Percentiles rank a stretch among this genome's conserved stretches.
Evolutionary conservation across 345 rosid genomes (phyloP).

Genomic region (Aquilaria malaccensis): DNA sequence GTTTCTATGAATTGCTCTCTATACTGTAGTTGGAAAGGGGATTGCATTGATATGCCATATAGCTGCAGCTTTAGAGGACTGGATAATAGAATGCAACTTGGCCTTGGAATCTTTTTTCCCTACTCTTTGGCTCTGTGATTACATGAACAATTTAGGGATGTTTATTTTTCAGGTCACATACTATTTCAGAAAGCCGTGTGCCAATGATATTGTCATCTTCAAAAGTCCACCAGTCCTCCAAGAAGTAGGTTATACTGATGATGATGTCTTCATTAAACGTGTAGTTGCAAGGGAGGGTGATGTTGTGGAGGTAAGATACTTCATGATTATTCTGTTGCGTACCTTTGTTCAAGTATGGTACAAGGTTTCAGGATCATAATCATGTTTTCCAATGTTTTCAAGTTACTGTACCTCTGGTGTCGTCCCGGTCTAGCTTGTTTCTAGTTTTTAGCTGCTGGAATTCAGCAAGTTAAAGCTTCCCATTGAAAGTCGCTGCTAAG

Average conservation of each 20-base stretch:
- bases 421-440: not conserved
- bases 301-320: slow-evolving; percentile 63
- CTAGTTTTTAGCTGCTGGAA: not conserved
- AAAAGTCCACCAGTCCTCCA: slow-evolving; percentile 95
- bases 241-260: slow-evolving; percentile 86
- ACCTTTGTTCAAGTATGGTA: too few species aligned
- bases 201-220: slow-evolving; percentile 88
- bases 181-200: slow-evolving; percentile 90
- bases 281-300: slow-evolving; percentile 93
- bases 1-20: too few species aligned
- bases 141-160: slow-evolving; percentile 1
- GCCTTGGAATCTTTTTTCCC: not conserved
- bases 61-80: not conserved
- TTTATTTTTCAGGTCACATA: slow-evolving; percentile 56
- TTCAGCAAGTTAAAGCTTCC: too few species aligned
- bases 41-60: too few species aligned
- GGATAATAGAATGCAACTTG: not conserved
- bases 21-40: too few species aligned
- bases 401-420: not conserved
- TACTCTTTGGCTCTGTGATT: not conserved
- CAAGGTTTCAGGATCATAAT: not conserved
- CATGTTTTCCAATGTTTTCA: not conserved
- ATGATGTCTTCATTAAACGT: slow-evolving; percentile 91
- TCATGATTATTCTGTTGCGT: not conserved
- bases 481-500: too few species aligned